These are phyloP conservation scores for Microbotryum scabiosae DNA, from an alignment of 1,284 basidiomycete species.

Conservation along the genomic window DNA sequence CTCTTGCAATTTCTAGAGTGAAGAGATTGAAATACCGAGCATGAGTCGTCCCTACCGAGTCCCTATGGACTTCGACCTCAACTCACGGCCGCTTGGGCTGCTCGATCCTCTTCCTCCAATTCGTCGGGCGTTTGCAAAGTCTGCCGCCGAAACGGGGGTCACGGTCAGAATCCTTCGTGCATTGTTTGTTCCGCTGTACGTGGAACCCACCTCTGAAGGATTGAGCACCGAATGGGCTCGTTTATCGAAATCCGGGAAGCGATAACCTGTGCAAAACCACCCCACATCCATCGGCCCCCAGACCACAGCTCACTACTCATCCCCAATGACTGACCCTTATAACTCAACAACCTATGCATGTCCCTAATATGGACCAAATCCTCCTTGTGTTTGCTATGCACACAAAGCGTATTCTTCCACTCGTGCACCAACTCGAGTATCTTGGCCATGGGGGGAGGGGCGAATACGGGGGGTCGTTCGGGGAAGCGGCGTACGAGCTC, in stretches of 20 bases:
- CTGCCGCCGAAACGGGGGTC: constrained; percentile 42
- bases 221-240: constrained; percentile 45
- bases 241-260: constrained; percentile 64
- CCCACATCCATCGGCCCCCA: not conserved
- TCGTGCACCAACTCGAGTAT: constrained; percentile 87
- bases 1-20: constrained; percentile 76
- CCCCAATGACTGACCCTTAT: constrained; percentile 58
- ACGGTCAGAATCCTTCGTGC: not conserved
- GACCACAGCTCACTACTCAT: not conserved
- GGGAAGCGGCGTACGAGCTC: constrained; percentile 97
- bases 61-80: not conserved
- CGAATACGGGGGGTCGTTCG: constrained; percentile 90
- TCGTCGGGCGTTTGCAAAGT: constrained; percentile 91
- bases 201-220: constrained; percentile 45
- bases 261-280: constrained; percentile 52
- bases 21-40: not conserved
- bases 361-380: constrained; percentile 95
- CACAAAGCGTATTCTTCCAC: constrained; percentile 93
- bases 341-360: constrained; percentile 90
- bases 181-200: too few relatives aligned
- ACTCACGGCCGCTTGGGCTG: constrained; percentile 73
- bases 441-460: constrained; percentile 85
- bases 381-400: constrained; percentile 85
- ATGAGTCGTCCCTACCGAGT: too few relatives aligned
- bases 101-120: constrained; percentile 89